A percentile compares a stretch with the other conserved stretches of the same genome.
These are phyloP conservation scores for Schizothecium vesticola DNA, from an alignment of 495 filamentous ascomycete species.

Conservation along the genomic window DNA sequence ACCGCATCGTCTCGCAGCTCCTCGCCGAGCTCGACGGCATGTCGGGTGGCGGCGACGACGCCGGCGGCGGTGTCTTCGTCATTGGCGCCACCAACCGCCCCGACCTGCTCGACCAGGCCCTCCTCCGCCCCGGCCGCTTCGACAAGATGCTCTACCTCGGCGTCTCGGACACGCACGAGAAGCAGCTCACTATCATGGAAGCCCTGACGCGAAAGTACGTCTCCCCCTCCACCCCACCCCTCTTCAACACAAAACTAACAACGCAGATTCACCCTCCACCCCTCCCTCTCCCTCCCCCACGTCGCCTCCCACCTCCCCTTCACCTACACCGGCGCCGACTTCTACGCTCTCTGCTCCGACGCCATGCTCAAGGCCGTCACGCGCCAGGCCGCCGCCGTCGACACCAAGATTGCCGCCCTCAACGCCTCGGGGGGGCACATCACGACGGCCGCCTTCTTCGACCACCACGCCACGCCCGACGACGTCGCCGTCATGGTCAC, in stretches of 20 bases:
- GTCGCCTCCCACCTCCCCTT: slow-evolving; percentile 80
- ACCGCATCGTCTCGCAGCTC: slow-evolving; percentile 93
- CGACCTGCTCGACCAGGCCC: slow-evolving; percentile 85
- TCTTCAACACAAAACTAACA: neutral
- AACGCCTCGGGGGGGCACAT: slow-evolving; percentile 48
- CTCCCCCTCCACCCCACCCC: neutral
- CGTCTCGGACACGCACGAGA: slow-evolving; percentile 92
- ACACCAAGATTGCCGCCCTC: slow-evolving; percentile 69
- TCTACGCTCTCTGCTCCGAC: slow-evolving; percentile 95
- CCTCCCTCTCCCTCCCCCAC: slow-evolving; percentile 63
- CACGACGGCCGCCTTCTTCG: slow-evolving; percentile 88
- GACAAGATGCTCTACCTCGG: slow-evolving; percentile 99
- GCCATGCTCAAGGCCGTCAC: slow-evolving; percentile 99
- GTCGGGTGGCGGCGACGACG: slow-evolving; percentile 86
- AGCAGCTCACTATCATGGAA: slow-evolving; percentile 90
- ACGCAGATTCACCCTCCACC: slow-evolving; percentile 71
- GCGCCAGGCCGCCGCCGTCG: slow-evolving; percentile 76
- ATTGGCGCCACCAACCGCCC: slow-evolving; percentile 96
- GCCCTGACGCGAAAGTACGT: slow-evolving; percentile 86
- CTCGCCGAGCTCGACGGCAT: slow-evolving; percentile 95
- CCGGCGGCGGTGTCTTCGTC: slow-evolving; percentile 85
- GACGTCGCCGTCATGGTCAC: slow-evolving; percentile 83
- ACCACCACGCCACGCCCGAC: slow-evolving; percentile 75
- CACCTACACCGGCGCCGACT: slow-evolving; percentile 94
- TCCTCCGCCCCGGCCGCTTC: slow-evolving; percentile 87